Evolutionary conservation across 176 grass and related monocot species (phyloP).

Genomic region (Musa itinerans): DNA sequence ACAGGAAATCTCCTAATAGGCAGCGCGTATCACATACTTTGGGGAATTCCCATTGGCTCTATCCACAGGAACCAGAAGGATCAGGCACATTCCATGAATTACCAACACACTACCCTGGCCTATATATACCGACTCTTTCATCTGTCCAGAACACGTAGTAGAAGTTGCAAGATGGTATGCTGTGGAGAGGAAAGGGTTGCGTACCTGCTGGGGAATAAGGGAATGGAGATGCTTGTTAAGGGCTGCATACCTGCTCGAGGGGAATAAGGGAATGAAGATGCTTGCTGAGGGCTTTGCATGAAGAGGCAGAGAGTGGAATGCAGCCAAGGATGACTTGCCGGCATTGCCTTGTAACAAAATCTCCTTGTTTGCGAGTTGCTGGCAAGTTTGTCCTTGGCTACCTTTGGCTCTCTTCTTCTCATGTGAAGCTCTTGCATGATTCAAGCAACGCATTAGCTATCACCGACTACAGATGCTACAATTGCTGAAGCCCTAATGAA

Average conservation of each 20-base stretch:
- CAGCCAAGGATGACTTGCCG: constrained; percentile 17
- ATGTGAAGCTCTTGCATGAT: constrained; percentile 8
- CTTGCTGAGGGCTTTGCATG: neutral
- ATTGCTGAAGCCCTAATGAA: neutral
- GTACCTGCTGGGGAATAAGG: neutral
- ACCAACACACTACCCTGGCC: neutral
- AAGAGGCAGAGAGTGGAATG: neutral
- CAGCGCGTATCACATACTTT: neutral
- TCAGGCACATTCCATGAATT: neutral
- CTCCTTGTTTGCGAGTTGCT: neutral
- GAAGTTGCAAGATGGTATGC: neutral
- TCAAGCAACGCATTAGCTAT: neutral
- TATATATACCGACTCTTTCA: constrained; percentile 1
- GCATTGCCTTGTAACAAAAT: neutral
- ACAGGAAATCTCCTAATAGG: neutral
- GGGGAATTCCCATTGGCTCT: neutral
- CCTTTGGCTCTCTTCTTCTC: constrained; percentile 5
- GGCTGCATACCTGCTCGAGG: neutral
- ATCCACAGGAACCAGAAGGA: too few species aligned
- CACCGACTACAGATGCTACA: neutral
- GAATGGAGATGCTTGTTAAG: neutral
- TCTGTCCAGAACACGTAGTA: neutral
- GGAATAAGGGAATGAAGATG: neutral
- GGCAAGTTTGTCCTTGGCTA: constrained; percentile 18
- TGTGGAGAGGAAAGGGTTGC: neutral